Conservation (phyloP, 2,329 filamentous ascomycete species). For the Sarocladium oryzae region DNA sequence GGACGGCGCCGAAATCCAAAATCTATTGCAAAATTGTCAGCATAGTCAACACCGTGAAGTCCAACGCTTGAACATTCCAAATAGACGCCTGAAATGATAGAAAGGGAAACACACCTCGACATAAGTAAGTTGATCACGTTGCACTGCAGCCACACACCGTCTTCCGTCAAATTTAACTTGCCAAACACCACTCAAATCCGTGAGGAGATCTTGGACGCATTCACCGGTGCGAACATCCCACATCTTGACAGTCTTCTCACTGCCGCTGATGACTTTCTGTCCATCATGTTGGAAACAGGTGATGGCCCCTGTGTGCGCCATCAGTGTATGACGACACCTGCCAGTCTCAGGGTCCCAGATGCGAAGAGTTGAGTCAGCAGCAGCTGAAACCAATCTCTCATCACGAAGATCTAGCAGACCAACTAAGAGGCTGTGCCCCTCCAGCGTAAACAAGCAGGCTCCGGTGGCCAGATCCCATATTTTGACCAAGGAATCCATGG, state of each 20-base stretch:
- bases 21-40: slow-evolving; percentile 58
- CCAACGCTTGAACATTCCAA: not conserved
- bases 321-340: slow-evolving; percentile 81
- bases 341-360: slow-evolving; percentile 97
- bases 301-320: slow-evolving; percentile 92
- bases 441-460: slow-evolving; percentile 76
- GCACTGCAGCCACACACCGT: slow-evolving; percentile 91
- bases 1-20: slow-evolving; percentile 89
- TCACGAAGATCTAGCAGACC: slow-evolving; percentile 85
- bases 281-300: slow-evolving; percentile 98
- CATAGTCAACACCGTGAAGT: not conserved
- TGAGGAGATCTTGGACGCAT: slow-evolving; percentile 86
- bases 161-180: slow-evolving; percentile 97
- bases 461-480: slow-evolving; percentile 94
- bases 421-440: slow-evolving; percentile 88
- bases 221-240: slow-evolving; percentile 93
- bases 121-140: slow-evolving; percentile 86
- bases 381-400: slow-evolving; percentile 86
- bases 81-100: not conserved
- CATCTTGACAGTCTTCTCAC: slow-evolving; percentile 95
- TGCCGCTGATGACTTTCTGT: slow-evolving; percentile 93
- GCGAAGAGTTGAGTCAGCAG: slow-evolving; percentile 87
- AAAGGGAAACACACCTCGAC: slow-evolving; percentile 66
- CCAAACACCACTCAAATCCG: slow-evolving; percentile 94
- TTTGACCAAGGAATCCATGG: slow-evolving; percentile 97